Base-by-base conservation (phyloP, 2,329 filamentous ascomycete genomes). In the Exserohilum turcica region DNA sequence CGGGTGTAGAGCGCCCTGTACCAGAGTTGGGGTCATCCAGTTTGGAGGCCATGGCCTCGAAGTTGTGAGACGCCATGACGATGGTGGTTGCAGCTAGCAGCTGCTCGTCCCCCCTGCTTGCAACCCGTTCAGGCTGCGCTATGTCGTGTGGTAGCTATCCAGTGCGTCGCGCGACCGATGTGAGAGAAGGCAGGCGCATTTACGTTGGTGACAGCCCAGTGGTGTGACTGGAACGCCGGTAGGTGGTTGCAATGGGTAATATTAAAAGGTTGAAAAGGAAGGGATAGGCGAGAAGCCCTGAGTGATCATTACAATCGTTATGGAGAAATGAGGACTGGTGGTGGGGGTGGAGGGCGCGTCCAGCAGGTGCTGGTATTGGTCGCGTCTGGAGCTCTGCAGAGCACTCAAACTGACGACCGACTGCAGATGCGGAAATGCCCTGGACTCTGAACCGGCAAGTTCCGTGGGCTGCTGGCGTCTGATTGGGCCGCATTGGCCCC, bases 21-120 rank as follows among this genome's bases (percentile, higher is more conserved):
- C 74, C 73, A 59, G 65, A 69, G 58, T 60, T 72, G 57, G 63
- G 71, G 59, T 80, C 78, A 39, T 76, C 74, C 45, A 80, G 75
- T 71, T 79, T 80, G 46, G 72, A 68, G 66, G 78, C 77, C 67
- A 76, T 76, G 36, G 73, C 72, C 61, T 80, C 78, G 51, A 80
- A 74, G 67, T 75, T 78, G 63, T 76, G 73, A 29, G 67, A 63
- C 48, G 72, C 71, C 73, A 76, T 76, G 57, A 47, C 64, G 62
- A 59, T 49, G 44, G 37, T 43, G 39, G 54, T 53, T 50, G 65
- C 66, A 66, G 67, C 67, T 48, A 33, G 36, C 44, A 57, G 64
- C 65, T 61, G 64, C 67, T 56, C n/a, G 15, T 56, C 54, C 54
- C 48, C 43, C 52, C 52, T 63, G 40, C 38, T 37, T 31, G 48